Evolutionary conservation across 768 basidiomycete species (phyloP).

Genomic region (Myochromella boudieri): DNA sequence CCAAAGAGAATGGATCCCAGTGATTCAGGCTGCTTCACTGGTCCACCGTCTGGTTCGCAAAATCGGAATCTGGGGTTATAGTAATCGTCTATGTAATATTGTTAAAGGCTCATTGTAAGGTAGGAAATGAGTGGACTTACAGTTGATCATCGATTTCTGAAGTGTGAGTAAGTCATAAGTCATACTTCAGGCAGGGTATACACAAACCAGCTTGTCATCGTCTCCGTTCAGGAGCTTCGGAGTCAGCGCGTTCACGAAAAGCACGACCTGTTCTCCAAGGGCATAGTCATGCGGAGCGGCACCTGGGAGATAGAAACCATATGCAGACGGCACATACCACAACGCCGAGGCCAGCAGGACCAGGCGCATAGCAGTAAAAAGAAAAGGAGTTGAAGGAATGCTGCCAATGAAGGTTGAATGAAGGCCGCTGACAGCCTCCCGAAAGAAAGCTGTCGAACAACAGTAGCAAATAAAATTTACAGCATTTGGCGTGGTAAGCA

Average conservation of each 20-base stretch:
- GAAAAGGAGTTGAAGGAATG: constrained; percentile 5
- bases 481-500: no score
- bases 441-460: no score
- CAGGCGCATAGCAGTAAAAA: constrained; percentile 22
- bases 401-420: no score
- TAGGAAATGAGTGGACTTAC: constrained; percentile 40
- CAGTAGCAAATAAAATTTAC: no score
- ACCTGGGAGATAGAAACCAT: constrained; percentile 90
- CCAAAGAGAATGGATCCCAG: constrained; percentile 96
- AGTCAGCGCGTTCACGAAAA: constrained; percentile 87
- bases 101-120: constrained; percentile 1
- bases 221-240: constrained; percentile 74
- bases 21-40: constrained; percentile 75
- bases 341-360: constrained; percentile 17
- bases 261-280: constrained; percentile 68
- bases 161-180: not conserved
- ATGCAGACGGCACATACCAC: constrained; percentile 23
- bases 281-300: constrained; percentile 85
- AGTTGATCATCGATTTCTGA: constrained; percentile 90
- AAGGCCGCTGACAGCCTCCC: no score
- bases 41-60: constrained; percentile 76
- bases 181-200: not conserved
- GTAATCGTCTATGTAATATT: constrained; percentile 72
- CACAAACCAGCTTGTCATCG: constrained; percentile 74
- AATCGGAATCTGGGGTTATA: constrained; percentile 87